Evolutionary conservation across 345 rosid species (phyloP).

Genomic region (Euphorbia lathyris): DNA sequence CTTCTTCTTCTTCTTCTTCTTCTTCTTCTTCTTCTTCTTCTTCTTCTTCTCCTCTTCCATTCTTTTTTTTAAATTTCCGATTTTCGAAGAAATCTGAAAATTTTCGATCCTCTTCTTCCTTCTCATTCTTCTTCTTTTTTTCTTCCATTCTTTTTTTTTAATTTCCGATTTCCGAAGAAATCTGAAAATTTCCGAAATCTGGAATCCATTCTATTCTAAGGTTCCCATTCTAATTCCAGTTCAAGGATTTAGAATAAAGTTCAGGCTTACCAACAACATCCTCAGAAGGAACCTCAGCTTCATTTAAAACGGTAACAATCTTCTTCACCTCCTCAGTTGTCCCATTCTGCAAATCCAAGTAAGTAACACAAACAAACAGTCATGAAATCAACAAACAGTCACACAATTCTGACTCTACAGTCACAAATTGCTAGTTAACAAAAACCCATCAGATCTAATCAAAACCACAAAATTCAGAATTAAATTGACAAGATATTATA

Average conservation of each 20-base stretch:
- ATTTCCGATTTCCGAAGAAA: no score
- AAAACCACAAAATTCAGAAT: not conserved
- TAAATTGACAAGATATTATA: not conserved
- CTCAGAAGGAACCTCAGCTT: conserved; percentile 63
- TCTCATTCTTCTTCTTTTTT: no score
- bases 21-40: no score
- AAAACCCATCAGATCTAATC: not conserved
- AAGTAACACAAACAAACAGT: not conserved
- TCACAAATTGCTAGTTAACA: not conserved
- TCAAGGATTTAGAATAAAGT: not conserved
- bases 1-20: no score
- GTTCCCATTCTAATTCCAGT: not conserved
- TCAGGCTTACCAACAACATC: conserved; percentile 51
- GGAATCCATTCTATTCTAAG: not conserved
- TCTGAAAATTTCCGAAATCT: no score
- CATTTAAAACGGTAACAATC: conserved; percentile 53
- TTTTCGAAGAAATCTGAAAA: no score
- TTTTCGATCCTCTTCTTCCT: no score
- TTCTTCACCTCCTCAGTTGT: conserved; percentile 67
- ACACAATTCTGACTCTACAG: not conserved
- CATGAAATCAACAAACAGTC: not conserved
- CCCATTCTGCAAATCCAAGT: conserved; percentile 47
- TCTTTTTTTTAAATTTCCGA: no score
- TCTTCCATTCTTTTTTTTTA: no score
- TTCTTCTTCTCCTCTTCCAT: no score